Evolutionary conservation across 352 stramenopile genomes (phyloP), one percentile per base, ranked within the genome.

Genomic region (Hyaloperonospora brassicae): DNA sequence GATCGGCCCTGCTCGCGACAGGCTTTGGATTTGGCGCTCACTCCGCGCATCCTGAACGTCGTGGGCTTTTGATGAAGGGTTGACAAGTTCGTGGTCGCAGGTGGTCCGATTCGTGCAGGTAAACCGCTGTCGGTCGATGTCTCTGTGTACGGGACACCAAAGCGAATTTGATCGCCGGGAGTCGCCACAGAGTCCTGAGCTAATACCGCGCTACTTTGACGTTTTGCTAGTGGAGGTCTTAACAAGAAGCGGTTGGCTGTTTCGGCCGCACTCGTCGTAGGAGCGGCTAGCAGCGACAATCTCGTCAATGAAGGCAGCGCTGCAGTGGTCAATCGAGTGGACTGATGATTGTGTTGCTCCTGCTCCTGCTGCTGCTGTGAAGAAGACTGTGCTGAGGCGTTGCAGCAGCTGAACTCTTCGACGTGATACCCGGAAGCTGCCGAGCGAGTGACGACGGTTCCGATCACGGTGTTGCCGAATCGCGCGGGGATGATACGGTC

Each of bases 1-100:
- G 50, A 67, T 25, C 74, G 72, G 41, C 74, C 83, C 44, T 85
- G 74, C 44, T 83, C 69, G 1, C 74, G 70, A 44, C 74, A 72
- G 1, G 70, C 62, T 34, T 76, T 64, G 0, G 70, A 72, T 61
- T 79, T 78, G 40, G 68, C 17, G 23, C 56, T 65, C n/a, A 62
- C 52, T 23, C 34, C 44, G 25, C 63, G 66, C 40, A 72, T 81
- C 34, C 64, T 64, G 57, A 34, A 41, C 12, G 31, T 50, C 12
- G 41, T 8, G 5, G 42, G 27, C n/a, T 24, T 35, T 13, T 21
- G 0, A 7, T 43, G 40, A 25, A 27, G 40, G 34, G 65, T 65
- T 12, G 59, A 64, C 13, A 71, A 30, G 11, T 55, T 55, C 21
- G 54, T 50, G 5, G 61, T 55, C 21, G 55, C 42, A 27, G 48